Evolutionary conservation across 768 basidiomycete species (phyloP).

Genomic region (Udeniomyces megalosporus): DNA sequence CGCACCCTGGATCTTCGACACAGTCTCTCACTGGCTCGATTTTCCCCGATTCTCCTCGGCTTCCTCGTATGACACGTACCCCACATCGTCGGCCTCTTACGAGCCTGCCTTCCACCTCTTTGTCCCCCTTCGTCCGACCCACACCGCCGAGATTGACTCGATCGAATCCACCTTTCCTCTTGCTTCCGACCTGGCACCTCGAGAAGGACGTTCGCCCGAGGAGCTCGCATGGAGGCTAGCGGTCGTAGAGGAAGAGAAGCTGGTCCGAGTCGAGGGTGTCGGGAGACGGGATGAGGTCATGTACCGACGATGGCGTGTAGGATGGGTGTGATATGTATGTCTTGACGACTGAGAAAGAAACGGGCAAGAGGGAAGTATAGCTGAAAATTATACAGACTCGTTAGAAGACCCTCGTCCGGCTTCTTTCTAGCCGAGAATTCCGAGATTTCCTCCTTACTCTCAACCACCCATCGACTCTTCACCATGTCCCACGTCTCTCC

Average conservation of each 20-base stretch:
- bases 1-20: constrained; percentile 49
- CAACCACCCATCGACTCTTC: neutral
- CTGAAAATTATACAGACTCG: too few relatives aligned
- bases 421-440: too few relatives aligned
- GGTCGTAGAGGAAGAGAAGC: constrained; percentile 37
- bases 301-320: constrained; percentile 54
- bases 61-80: too few relatives aligned
- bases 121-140: constrained; percentile 47
- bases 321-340: constrained; percentile 36
- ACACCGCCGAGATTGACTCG: constrained; percentile 42
- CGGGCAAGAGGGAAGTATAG: too few relatives aligned
- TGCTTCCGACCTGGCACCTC: constrained; percentile 11
- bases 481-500: neutral
- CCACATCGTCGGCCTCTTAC: neutral
- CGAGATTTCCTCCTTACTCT: too few relatives aligned
- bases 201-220: neutral
- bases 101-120: constrained; percentile 47
- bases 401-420: too few relatives aligned
- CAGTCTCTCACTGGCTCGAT: constrained; percentile 40
- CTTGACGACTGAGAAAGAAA: too few relatives aligned
- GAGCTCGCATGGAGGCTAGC: constrained; percentile 29
- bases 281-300: constrained; percentile 34
- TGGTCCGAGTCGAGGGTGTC: constrained; percentile 35
- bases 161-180: constrained; percentile 29
- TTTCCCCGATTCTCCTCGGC: constrained; percentile 13